Evolutionary conservation across 805 yeast genomes (phyloP).

Genomic region (Nakazawaea ambrosiae): DNA sequence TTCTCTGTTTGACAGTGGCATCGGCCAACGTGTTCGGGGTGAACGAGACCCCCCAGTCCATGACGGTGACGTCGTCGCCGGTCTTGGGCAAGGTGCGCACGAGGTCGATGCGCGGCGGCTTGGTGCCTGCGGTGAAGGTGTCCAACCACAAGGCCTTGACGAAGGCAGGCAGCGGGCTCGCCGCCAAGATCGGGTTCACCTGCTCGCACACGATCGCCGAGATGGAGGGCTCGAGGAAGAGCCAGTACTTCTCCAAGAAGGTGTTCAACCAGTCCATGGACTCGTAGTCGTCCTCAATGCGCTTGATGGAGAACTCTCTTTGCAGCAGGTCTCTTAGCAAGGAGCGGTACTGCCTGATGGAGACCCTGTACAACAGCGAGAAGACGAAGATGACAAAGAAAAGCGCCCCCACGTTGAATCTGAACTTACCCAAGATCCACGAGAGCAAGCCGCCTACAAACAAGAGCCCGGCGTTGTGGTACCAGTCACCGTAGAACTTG

Average conservation of each 20-base stretch:
- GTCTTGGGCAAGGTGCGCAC: constrained; percentile 89
- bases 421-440: constrained; percentile 72
- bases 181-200: constrained; percentile 77
- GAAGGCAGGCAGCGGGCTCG: constrained; percentile 74
- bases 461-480: constrained; percentile 74
- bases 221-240: constrained; percentile 80
- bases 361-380: constrained; percentile 71
- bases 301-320: constrained; percentile 74
- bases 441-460: constrained; percentile 64
- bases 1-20: constrained; percentile 76
- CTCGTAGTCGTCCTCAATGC: constrained; percentile 84
- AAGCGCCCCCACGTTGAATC: constrained; percentile 74
- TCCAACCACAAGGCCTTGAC: constrained; percentile 80
- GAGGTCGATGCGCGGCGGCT: constrained; percentile 88
- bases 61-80: constrained; percentile 87
- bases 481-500: constrained; percentile 89
- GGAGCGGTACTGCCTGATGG: constrained; percentile 73
- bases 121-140: constrained; percentile 86
- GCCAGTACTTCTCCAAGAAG: constrained; percentile 89
- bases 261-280: constrained; percentile 94
- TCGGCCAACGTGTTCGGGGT: constrained; percentile 89
- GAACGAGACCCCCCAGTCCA: constrained; percentile 95
- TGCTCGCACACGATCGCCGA: constrained; percentile 81
- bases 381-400: constrained; percentile 61
- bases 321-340: constrained; percentile 72